Percentiles rank a stretch among this genome's conserved stretches.
Evolutionary conservation across 2,329 filamentous ascomycete genomes (phyloP).

Genomic region (Pseudocercospora fijiensis): DNA sequence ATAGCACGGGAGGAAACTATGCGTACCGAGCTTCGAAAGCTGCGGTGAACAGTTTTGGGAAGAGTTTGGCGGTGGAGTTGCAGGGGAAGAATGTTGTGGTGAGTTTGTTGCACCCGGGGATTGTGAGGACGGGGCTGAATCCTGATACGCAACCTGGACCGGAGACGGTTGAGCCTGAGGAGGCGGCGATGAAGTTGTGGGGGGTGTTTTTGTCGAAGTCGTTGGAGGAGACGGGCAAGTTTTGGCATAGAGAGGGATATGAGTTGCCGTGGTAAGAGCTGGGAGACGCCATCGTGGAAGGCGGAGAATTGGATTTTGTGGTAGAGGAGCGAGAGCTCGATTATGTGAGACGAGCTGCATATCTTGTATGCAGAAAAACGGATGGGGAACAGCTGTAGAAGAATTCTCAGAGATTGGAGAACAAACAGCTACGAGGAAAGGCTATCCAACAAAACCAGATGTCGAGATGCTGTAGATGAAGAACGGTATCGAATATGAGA

Average conservation of each 20-base stretch:
- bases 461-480: not conserved
- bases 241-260: conserved; percentile 47
- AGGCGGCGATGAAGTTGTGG: conserved; percentile 49
- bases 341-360: not conserved
- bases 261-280: conserved; percentile 45
- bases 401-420: too few species aligned
- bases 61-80: conserved; percentile 47
- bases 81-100: conserved; percentile 43
- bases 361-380: not conserved
- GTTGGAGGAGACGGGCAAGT: conserved; percentile 45
- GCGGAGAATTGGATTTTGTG: not conserved
- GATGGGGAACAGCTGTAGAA: not conserved
- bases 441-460: not conserved
- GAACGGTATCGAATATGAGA: not conserved
- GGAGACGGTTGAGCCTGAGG: conserved; percentile 47
- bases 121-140: conserved; percentile 43
- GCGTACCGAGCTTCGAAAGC: conserved; percentile 49
- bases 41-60: conserved; percentile 48
- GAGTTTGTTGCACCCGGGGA: conserved; percentile 47
- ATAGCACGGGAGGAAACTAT: conserved; percentile 45
- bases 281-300: not conserved
- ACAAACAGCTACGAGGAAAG: too few species aligned
- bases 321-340: not conserved
- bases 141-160: conserved; percentile 26
- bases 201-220: conserved; percentile 42